Conservation (phyloP, 2,329 filamentous ascomycete species). For the Xylariaceae sp. region DNA sequence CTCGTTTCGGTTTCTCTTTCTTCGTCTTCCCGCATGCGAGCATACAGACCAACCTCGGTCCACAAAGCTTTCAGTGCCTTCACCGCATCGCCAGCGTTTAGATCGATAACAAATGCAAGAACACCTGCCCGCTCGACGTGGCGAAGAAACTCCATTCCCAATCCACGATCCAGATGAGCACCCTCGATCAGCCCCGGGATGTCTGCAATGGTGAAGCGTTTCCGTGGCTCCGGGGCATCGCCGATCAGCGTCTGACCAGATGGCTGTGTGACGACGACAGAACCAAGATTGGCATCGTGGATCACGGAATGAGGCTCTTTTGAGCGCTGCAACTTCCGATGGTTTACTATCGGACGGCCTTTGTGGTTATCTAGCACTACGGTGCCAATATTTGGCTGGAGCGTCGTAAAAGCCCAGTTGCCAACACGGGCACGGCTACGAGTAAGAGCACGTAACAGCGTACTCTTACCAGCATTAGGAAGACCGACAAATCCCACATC, state of each 20-base stretch:
- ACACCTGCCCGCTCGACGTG: slow-evolving; percentile 94
- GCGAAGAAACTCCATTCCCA: slow-evolving; percentile 87
- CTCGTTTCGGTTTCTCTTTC: slow-evolving; percentile 64
- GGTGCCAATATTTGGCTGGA: slow-evolving; percentile 93
- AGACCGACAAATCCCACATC: slow-evolving; percentile 93
- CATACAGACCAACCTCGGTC: slow-evolving; percentile 87
- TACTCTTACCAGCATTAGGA: slow-evolving; percentile 95
- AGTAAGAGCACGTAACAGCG: slow-evolving; percentile 80
- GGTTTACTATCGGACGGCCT: slow-evolving; percentile 60
- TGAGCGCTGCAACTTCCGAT: slow-evolving; percentile 20
- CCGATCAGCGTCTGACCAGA: slow-evolving; percentile 21
- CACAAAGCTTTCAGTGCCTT: slow-evolving; percentile 77
- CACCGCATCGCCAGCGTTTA: slow-evolving; percentile 76
- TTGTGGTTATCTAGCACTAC: slow-evolving; percentile 87
- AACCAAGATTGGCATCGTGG: slow-evolving; percentile 28
- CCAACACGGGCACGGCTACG: slow-evolving; percentile 88
- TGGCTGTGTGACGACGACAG: slow-evolving; percentile 27
- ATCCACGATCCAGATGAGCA: slow-evolving; percentile 85
- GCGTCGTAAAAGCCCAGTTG: slow-evolving; percentile 94
- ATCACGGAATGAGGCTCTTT: slow-evolving; percentile 40
- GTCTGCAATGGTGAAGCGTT: slow-evolving; percentile 88
- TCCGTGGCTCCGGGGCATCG: slow-evolving; percentile 53
- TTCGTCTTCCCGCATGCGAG: slow-evolving; percentile 70
- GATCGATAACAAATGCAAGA: slow-evolving; percentile 89
- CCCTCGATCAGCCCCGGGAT: slow-evolving; percentile 92